Evolutionary conservation across 345 rosid species (phyloP).

Genomic region (Heritiera fomes): DNA sequence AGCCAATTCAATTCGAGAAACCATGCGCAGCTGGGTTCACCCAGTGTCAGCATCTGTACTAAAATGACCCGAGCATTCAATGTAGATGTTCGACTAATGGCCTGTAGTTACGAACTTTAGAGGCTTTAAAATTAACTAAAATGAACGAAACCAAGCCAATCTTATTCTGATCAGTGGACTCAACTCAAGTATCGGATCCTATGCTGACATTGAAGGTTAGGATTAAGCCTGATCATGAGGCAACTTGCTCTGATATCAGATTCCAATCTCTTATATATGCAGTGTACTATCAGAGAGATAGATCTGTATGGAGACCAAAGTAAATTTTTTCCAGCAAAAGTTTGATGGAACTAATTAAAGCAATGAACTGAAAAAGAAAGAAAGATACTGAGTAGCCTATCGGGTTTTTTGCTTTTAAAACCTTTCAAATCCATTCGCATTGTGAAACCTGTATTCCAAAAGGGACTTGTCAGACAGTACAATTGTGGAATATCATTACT

Average conservation of each 20-base stretch:
- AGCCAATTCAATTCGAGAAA: constrained; percentile 8
- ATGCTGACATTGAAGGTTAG: neutral
- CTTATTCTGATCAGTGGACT: neutral
- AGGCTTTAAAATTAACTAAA: neutral
- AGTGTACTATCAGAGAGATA: neutral
- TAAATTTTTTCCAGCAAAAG: neutral
- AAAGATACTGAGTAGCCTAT: neutral
- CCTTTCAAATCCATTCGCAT: neutral
- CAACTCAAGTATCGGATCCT: neutral
- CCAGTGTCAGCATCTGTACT: constrained; percentile 14
- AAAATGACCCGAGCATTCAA: constrained; percentile 6
- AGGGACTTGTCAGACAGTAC: neutral
- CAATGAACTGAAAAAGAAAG: neutral
- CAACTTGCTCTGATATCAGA: too few species aligned
- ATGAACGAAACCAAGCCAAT: neutral
- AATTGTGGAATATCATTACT: too few species aligned
- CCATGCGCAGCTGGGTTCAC: neutral
- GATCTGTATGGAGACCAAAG: neutral
- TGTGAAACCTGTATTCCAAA: neutral
- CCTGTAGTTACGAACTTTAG: neutral
- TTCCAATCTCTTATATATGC: too few species aligned
- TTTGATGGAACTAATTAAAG: neutral
- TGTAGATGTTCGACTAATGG: neutral
- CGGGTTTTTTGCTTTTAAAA: neutral
- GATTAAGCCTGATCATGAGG: neutral